Percentiles rank a stretch among this genome's conserved stretches.
phyloP scores from a whole-genome alignment of 2,329 filamentous ascomycete species.

The Raffaelea arxii region DNA sequence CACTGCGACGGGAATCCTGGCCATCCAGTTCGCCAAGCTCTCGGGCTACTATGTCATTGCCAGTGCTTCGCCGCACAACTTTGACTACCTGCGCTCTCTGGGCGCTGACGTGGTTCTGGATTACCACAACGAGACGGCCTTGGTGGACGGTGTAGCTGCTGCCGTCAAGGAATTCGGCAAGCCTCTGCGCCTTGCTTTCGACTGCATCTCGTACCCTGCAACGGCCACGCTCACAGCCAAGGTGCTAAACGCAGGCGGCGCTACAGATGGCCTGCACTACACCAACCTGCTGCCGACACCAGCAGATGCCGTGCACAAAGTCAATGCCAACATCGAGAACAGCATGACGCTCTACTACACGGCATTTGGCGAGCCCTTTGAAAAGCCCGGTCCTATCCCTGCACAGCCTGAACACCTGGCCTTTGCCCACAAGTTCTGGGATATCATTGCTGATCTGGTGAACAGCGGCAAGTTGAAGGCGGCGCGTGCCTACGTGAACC shows the following conservation, averaged over 20 bases:
- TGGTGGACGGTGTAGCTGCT: constrained; percentile 11
- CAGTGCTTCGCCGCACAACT: constrained; percentile 28
- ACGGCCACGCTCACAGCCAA: constrained; percentile 21
- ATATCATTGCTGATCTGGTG: constrained; percentile 20
- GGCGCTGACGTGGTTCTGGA: constrained; percentile 38
- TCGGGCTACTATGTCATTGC: constrained; percentile 29
- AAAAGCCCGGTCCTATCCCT: constrained; percentile 8
- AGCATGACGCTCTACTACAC: constrained; percentile 22
- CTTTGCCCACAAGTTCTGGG: constrained; percentile 25
- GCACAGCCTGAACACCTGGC: constrained; percentile 17
- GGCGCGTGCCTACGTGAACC: constrained; percentile 17
- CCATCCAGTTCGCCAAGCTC: constrained; percentile 32
- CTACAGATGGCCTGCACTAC: constrained; percentile 6
- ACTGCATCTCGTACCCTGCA: constrained; percentile 22
- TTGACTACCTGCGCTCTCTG: constrained; percentile 26
- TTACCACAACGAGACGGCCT: constrained; percentile 23
- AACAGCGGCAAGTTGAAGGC: constrained; percentile 23
- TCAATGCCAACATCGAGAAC: constrained; percentile 23
- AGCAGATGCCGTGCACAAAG: constrained; percentile 21
- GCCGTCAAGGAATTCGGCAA: constrained; percentile 16
- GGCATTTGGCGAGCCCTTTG: constrained; percentile 21
- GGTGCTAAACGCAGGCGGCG: constrained; percentile 5
- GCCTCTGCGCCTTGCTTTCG: constrained; percentile 22
- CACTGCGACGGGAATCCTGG: constrained; percentile 46
- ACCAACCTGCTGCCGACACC: constrained; percentile 7